Base-by-base conservation (phyloP, 2,329 filamentous ascomycete genomes). In the Calonectria naviculata region DNA sequence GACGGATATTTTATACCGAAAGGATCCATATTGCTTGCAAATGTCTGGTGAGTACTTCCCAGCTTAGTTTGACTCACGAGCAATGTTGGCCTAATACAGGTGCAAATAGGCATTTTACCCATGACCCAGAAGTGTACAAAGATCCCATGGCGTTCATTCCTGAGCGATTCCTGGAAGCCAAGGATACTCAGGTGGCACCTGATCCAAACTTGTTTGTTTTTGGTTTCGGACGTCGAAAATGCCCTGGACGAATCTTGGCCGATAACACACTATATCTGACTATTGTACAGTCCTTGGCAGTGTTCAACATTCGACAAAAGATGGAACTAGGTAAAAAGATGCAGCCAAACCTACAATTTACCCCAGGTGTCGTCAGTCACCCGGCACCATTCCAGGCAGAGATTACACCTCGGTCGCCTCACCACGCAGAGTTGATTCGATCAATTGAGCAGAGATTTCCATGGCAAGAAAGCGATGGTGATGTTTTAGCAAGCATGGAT, bases 201-300 rank as follows among this genome's bases (percentile, higher is more conserved):
- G 80, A 83, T 26, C 82, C 83, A 3, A 52, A 29, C 0, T 44
- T 24, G 2, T 75, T 78, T 21, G 76, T 75, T 4, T 84, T 82
- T 58, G 82, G 81, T 0, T 84, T 80, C 42, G 82, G 82, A 5
- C 80, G 82, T 0, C 78, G 82, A 4, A 73, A 81, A 15, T 84
- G 81, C 36, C 78, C 82, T 0, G 82, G 81, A 0, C 73, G 77
- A 2, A 71, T 78, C 12, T 68, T 84, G 2, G 81, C 81, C 0
- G 76, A 80, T 15, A 67, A 77, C 1, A 73, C 77, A 2, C n/a
- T 83, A 0, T 84, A 78, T 58, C 71, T 84, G 15, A 82, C 69
- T 3, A 74, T 83, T 24, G 85, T 81, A 0, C 86, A 86, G 47
- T 78, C 82, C 0, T 79, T 90, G 4, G 81, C 87, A 0, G 85